phyloP scores from a whole-genome alignment of 148 eudicot species.

The Rhododendron kiyosumense region DNA sequence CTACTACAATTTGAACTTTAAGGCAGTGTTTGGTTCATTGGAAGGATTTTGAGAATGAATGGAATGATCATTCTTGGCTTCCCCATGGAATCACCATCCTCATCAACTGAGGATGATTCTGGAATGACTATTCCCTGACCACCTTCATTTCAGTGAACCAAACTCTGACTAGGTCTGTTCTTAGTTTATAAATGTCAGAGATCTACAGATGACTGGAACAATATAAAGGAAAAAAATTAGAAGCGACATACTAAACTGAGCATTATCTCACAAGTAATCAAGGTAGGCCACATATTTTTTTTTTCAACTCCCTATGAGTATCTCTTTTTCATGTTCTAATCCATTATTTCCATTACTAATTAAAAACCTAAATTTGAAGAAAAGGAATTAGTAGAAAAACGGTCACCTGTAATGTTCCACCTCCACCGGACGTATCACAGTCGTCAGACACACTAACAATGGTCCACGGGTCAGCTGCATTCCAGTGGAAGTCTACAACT shows the following conservation, averaged over 20 bases:
- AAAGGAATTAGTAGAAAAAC: neutral
- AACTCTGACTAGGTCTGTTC: neutral
- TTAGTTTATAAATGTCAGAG: neutral
- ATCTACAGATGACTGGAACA: neutral
- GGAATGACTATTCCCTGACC: neutral
- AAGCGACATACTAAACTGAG: neutral
- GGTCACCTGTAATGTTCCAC: slow-evolving; percentile 87
- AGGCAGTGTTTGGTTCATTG: neutral
- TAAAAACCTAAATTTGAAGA: neutral
- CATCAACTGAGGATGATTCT: neutral
- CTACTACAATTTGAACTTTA: neutral
- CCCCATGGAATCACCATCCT: neutral
- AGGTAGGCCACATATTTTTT: neutral
- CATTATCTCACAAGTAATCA: neutral
- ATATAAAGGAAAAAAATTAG: neutral
- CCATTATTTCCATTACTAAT: neutral
- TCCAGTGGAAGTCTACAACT: slow-evolving; percentile 97
- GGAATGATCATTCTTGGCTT: neutral
- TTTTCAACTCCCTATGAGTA: neutral
- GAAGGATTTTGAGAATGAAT: neutral
- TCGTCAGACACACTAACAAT: slow-evolving; percentile 95
- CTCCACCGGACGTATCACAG: slow-evolving; percentile 78
- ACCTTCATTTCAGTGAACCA: neutral
- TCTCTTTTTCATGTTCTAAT: neutral
- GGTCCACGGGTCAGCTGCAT: slow-evolving; percentile 87